Base-by-base conservation (phyloP, 2,329 filamentous ascomycete genomes). In the Trichoderma polysporum region DNA sequence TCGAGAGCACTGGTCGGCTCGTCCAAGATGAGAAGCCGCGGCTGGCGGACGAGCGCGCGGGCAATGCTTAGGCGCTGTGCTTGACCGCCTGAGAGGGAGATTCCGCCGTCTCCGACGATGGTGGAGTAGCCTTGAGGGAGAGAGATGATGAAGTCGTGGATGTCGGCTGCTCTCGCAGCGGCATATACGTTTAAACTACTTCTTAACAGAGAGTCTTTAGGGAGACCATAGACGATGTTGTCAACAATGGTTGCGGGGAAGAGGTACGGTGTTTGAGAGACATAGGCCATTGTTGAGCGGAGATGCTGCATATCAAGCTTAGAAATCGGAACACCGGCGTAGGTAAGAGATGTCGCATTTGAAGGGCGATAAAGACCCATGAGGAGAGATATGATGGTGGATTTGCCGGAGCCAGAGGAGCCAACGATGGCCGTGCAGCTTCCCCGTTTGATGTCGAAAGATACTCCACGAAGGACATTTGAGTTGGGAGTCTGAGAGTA, bases 1-100 rank as follows among this genome's bases (percentile, higher is more conserved):
- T 97, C 94, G 0, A 98, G 81, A 0, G 91, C 90, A 29, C 89
- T 91, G 0, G 94, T 97, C 1, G 93, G 92, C 79, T 97, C 94
- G 72, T 98, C 94, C 2, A 97, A 80, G 2, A 97, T 85, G 17
- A 97, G 79, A 2, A 97, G 81, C 47, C 85, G 83, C 0, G 93
- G 93, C 15, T 84, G 81, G 0, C 92, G 85, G 0, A 91, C 84
- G 0, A 97, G 81, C 0, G 93, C 93, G 1, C 94, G 84, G 0
- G 94, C 93, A 68, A 97, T 93, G 22, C 89, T 89, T 2, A 97
- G 77, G 0, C 93, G 85, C 75, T 97, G 94, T 0, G 90, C 87
- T 76, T 97, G 94, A 0, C 94, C 94, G 0, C 92, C 93, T 0
- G 90, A 93, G 0, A 97, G 78, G 0, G 84, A 80, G 19, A 90